phyloP scores from a whole-genome alignment of 768 basidiomycete species.

The Psilocybe cubensis region DNA sequence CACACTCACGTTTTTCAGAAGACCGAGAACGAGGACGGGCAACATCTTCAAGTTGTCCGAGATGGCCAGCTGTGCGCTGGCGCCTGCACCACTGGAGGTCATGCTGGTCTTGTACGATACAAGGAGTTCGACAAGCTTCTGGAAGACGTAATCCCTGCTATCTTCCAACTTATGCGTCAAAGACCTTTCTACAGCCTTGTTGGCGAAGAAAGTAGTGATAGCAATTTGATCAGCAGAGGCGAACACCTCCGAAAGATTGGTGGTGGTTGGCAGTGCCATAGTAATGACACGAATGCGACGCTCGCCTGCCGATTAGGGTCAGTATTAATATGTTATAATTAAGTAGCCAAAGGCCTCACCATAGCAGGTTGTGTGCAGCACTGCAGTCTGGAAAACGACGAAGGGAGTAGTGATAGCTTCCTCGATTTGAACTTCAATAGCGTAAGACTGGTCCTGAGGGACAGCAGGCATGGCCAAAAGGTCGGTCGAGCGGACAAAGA shows the following conservation, averaged over 20 bases:
- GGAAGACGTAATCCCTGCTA: constrained; percentile 80
- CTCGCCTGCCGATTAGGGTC: constrained; percentile 50
- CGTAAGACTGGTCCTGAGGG: constrained; percentile 95
- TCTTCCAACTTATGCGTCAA: constrained; percentile 89
- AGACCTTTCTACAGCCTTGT: constrained; percentile 91
- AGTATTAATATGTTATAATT: not conserved
- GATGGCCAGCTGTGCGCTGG: constrained; percentile 91
- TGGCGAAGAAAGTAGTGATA: constrained; percentile 80
- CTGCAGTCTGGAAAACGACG: constrained; percentile 93
- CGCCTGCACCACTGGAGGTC: constrained; percentile 92
- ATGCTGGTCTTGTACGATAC: constrained; percentile 93
- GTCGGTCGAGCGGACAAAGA: constrained; percentile 97
- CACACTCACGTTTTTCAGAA: constrained; percentile 86
- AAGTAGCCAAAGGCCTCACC: constrained; percentile 45
- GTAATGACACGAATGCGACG: constrained; percentile 92
- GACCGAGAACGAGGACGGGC: constrained; percentile 85
- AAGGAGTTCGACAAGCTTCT: constrained; percentile 84
- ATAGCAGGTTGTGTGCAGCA: constrained; percentile 92
- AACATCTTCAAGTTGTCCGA: constrained; percentile 95
- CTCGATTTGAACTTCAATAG: constrained; percentile 94
- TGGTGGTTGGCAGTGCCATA: constrained; percentile 84
- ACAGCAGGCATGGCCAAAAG: constrained; percentile 95
- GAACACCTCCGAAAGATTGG: constrained; percentile 86
- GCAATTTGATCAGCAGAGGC: constrained; percentile 91
- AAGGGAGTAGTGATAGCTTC: constrained; percentile 90